These are phyloP conservation scores for Globisporangium middletonii DNA, from an alignment of 352 stramenopile species.

Conservation along the genomic window DNA sequence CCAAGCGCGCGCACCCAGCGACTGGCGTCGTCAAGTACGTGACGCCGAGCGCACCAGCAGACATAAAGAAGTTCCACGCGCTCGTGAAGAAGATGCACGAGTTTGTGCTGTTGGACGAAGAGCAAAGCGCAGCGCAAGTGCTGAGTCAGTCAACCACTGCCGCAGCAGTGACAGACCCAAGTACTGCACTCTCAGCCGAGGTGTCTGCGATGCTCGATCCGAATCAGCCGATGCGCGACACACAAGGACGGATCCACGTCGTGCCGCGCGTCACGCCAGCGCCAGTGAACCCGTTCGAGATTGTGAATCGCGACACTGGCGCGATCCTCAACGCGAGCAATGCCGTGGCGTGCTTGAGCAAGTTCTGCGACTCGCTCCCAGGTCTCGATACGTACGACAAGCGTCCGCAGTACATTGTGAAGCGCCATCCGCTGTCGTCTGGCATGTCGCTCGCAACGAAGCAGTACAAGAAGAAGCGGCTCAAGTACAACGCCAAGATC, in stretches of 20 bases:
- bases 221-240: conserved; percentile 1
- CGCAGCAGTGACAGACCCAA: not conserved
- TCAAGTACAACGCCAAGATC: conserved; percentile 75
- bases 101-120: conserved; percentile 35
- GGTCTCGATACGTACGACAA: conserved; percentile 80
- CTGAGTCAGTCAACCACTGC: not conserved
- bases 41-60: conserved; percentile 24
- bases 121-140: conserved; percentile 19
- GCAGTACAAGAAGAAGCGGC: conserved; percentile 61
- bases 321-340: conserved; percentile 61
- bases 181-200: conserved; percentile 7
- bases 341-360: conserved; percentile 57
- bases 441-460: conserved; percentile 51
- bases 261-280: conserved; percentile 3
- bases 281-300: conserved; percentile 27
- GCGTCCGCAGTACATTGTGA: conserved; percentile 68
- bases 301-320: conserved; percentile 59
- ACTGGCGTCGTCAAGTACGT: conserved; percentile 68
- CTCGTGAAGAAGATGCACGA: conserved; percentile 62
- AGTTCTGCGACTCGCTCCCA: conserved; percentile 78
- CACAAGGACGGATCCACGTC: conserved; percentile 11
- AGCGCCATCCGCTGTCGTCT: conserved; percentile 43
- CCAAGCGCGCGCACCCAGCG: conserved; percentile 28
- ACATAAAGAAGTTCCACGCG: conserved; percentile 56
- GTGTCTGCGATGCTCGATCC: not conserved